phyloP scores from a whole-genome alignment of 352 stramenopile species.

The Phytophthora vignae region DNA sequence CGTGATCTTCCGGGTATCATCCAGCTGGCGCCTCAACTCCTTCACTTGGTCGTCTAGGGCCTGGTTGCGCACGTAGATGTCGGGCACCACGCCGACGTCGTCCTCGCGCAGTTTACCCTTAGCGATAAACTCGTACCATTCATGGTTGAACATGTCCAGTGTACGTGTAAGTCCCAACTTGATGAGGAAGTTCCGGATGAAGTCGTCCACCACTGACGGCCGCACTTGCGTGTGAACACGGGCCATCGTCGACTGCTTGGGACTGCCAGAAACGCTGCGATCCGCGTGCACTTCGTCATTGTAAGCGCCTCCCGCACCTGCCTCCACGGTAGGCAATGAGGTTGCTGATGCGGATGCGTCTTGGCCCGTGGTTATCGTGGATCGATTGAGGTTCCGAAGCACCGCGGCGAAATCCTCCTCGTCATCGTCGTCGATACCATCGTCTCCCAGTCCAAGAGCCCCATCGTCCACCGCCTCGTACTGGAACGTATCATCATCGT shows the following conservation, averaged over 20 bases:
- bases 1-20: slow-evolving; percentile 91
- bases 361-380: slow-evolving; percentile 46
- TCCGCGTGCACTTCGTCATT: slow-evolving; percentile 22
- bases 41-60: slow-evolving; percentile 92
- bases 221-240: slow-evolving; percentile 72
- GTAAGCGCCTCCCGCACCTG: not conserved
- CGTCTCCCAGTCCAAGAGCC: slow-evolving; percentile 49
- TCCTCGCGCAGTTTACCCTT: slow-evolving; percentile 93
- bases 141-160: slow-evolving; percentile 95
- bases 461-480: slow-evolving; percentile 83
- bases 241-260: slow-evolving; percentile 32
- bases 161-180: slow-evolving; percentile 91
- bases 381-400: slow-evolving; percentile 76
- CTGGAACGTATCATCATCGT: slow-evolving; percentile 84
- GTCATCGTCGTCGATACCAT: slow-evolving; percentile 85
- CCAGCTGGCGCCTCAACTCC: slow-evolving; percentile 82
- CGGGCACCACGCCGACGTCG: slow-evolving; percentile 91
- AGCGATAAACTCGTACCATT: slow-evolving; percentile 95
- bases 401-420: slow-evolving; percentile 90
- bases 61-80: slow-evolving; percentile 96
- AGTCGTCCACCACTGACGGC: slow-evolving; percentile 94
- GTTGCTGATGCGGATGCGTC: slow-evolving; percentile 17
- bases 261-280: slow-evolving; percentile 30
- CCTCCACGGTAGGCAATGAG: slow-evolving; percentile 20
- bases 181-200: slow-evolving; percentile 96